Evolutionary conservation across 2,329 filamentous ascomycete genomes (phyloP).

Genomic region (Zymoseptoria crescenta): DNA sequence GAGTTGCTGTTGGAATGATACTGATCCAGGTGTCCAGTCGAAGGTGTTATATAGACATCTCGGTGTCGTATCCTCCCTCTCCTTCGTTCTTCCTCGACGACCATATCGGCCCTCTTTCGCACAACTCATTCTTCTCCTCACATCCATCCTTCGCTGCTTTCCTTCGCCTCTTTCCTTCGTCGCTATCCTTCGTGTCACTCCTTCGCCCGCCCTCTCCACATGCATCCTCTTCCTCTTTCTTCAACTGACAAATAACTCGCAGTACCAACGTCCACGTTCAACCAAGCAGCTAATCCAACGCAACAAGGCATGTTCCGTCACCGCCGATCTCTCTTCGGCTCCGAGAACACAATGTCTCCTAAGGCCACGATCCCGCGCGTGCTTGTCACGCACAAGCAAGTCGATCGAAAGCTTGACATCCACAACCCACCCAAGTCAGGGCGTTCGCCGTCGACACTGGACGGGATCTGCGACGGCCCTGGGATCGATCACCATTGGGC

Average conservation of each 20-base stretch:
- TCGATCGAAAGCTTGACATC: not conserved
- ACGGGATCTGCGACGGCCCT: too few species aligned
- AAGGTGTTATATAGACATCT: not conserved
- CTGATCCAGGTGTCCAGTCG: not conserved
- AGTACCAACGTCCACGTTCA: not conserved
- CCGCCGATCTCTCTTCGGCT: not conserved
- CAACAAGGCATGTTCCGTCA: not conserved
- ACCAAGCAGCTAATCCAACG: not conserved
- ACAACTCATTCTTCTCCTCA: not conserved
- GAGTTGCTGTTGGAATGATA: not conserved
- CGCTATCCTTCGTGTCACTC: not conserved
- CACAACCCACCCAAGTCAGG: not conserved
- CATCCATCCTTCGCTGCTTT: not conserved
- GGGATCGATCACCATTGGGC: too few species aligned
- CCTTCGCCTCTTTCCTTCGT: not conserved
- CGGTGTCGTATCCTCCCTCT: not conserved
- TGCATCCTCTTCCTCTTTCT: not conserved
- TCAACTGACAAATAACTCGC: not conserved
- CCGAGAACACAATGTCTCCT: not conserved
- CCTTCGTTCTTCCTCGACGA: not conserved
- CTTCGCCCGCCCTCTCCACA: not conserved
- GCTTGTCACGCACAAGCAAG: not conserved
- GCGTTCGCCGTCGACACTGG: not conserved
- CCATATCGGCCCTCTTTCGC: too few species aligned
- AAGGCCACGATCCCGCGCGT: not conserved